Base-by-base conservation (phyloP, 169 alveolate genomes). In the Eimeria maxima region DNA sequence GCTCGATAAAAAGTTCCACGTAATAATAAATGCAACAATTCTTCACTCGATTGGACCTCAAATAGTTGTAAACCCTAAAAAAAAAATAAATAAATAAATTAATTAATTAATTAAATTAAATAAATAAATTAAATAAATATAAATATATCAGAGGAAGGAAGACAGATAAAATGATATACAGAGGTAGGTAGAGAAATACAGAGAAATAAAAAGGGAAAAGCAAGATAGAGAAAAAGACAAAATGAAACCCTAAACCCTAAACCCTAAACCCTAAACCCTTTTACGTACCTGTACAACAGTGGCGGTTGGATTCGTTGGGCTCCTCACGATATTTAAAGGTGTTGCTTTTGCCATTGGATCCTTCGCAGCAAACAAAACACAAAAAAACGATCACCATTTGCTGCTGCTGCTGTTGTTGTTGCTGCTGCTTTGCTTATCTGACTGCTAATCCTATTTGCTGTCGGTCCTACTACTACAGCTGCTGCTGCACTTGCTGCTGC, bases 1-100 rank as follows among this genome's bases (percentile, higher is more conserved):
- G 97, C 97, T 86, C 98, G 73, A 74, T 97, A 97, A 87, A 94
- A 95, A 65, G 98, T 97, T 4, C 98, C 98, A 84, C 94, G 93
- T 84, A 96, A 69, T 86, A 98, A 95, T 33, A 98, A 73, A 50
- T 98, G 97, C 81, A 98, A 92, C 78, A 98, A 73, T 90, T 98
- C 98, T 76, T 89, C 97, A 44, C 96, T 96, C 10, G 94, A 90
- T 24, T 78, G 83, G 38, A 97, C 98, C 81, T 96, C 97, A 50
- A 98, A 95, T n/a, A 96, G 92, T 50, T 96, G 80, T 89, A 97
- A 95, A 50, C 97, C 97, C 95, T 96, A 50, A 50, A 7, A 50
- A 50, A 50, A 5, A 50, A 50, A 50, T 50, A 7, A 50, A 50
- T 50, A 7, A 50, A 50, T 50, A 7, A 50, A 50, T 7, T 50